Evolutionary conservation across 345 rosid species (phyloP).

Genomic region (Alliaria petiolata): DNA sequence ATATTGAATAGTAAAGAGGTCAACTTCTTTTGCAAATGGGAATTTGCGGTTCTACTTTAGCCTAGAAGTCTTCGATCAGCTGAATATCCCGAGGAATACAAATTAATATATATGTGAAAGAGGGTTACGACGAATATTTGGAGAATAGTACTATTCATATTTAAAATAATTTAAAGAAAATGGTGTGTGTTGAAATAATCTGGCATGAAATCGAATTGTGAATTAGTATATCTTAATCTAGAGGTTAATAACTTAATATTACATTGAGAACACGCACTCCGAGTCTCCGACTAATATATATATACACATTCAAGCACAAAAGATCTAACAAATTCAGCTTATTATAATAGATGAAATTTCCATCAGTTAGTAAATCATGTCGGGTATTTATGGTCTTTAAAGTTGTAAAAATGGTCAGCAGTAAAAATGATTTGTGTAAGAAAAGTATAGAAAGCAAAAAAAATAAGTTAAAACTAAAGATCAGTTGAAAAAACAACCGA

Average conservation of each 20-base stretch:
- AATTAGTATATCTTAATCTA: neutral
- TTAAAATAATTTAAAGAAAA: neutral
- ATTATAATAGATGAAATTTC: neutral
- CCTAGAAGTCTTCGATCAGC: slow-evolving; percentile 12
- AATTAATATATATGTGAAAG: slow-evolving; percentile 5
- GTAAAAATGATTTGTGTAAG: no score
- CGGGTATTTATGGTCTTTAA: no score
- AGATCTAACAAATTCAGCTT: neutral
- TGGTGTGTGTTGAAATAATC: neutral
- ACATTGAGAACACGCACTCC: neutral
- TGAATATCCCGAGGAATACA: slow-evolving; percentile 28
- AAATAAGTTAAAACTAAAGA: no score
- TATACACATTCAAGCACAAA: neutral
- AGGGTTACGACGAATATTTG: slow-evolving; percentile 16
- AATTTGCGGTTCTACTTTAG: slow-evolving; percentile 10
- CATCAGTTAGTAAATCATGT: neutral
- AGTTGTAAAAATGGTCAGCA: no score
- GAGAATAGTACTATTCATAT: slow-evolving; percentile 4
- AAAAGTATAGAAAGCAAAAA: no score
- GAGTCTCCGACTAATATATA: neutral
- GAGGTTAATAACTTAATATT: neutral
- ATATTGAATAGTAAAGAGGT: slow-evolving; percentile 17
- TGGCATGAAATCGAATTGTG: neutral
- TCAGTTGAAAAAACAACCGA: no score
- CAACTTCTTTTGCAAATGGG: slow-evolving; percentile 16